Evolutionary conservation across 495 filamentous ascomycete species (phyloP).

Genomic region (Tetracladium marchalianum): DNA sequence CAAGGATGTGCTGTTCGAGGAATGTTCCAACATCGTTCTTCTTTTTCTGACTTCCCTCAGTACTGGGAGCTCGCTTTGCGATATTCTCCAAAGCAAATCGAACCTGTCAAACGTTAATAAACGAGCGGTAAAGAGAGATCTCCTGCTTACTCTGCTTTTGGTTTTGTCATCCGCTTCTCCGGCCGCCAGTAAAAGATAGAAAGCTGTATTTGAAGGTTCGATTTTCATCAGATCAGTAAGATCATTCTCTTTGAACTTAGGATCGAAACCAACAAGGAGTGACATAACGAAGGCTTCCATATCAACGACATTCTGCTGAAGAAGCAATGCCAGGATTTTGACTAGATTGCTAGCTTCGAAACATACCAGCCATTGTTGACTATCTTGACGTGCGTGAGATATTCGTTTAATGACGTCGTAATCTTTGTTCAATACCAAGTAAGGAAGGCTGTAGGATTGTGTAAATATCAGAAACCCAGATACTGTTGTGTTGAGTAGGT

Average conservation of each 20-base stretch:
- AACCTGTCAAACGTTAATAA: slow-evolving; percentile 20
- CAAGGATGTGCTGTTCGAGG: slow-evolving; percentile 75
- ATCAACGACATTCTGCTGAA: slow-evolving; percentile 60
- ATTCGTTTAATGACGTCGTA: slow-evolving; percentile 72
- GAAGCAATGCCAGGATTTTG: slow-evolving; percentile 66
- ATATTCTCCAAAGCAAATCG: slow-evolving; percentile 6
- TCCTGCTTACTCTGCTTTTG: slow-evolving; percentile 42
- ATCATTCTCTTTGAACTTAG: slow-evolving; percentile 54
- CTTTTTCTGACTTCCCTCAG: slow-evolving; percentile 37
- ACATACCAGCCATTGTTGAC: slow-evolving; percentile 48
- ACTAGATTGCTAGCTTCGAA: slow-evolving; percentile 62
- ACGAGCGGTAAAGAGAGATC: background rate
- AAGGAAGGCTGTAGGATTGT: slow-evolving; percentile 76
- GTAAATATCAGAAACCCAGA: slow-evolving; percentile 62
- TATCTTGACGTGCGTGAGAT: slow-evolving; percentile 57
- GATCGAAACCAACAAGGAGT: slow-evolving; percentile 52
- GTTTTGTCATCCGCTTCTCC: slow-evolving; percentile 49
- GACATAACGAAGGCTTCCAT: slow-evolving; percentile 59
- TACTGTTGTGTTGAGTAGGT: slow-evolving; percentile 64
- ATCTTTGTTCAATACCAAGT: slow-evolving; percentile 68
- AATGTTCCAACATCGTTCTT: slow-evolving; percentile 58
- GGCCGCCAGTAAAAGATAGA: slow-evolving; percentile 75
- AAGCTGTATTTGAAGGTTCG: slow-evolving; percentile 64
- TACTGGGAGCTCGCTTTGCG: background rate
- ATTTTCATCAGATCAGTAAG: slow-evolving; percentile 61